A percentile compares a stretch with the other conserved stretches of the same genome.
Evolutionary conservation across 202 grass and related monocot species (phyloP).

Genomic region (Setaria viridis): DNA sequence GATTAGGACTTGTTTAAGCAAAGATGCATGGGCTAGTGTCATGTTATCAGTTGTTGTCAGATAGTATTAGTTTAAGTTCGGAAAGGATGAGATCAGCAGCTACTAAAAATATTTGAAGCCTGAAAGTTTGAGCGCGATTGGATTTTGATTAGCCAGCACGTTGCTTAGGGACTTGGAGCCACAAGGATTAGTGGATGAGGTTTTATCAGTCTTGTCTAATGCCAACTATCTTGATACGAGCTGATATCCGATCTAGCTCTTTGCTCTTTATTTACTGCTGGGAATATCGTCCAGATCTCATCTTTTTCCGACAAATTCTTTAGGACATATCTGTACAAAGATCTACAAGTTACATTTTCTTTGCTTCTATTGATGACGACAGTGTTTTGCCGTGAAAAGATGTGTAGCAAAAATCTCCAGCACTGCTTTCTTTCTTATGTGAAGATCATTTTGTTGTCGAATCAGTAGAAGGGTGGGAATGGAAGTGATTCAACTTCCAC

Average conservation of each 20-base stretch:
- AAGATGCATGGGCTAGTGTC: slow-evolving; percentile 18
- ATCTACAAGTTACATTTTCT: not conserved
- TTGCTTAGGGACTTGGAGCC: slow-evolving; percentile 52
- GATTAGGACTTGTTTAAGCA: not conserved
- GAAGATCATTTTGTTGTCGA: slow-evolving; percentile 6
- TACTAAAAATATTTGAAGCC: slow-evolving; percentile 19
- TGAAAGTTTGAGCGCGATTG: slow-evolving; percentile 18
- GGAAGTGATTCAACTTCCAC: not conserved
- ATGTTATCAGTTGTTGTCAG: slow-evolving; percentile 10
- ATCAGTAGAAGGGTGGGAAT: not conserved
- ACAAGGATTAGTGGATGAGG: slow-evolving; percentile 15
- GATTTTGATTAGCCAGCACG: slow-evolving; percentile 38
- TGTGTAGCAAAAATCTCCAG: not conserved
- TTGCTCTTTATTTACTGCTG: slow-evolving; percentile 31
- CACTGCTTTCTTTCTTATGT: not conserved
- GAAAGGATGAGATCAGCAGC: slow-evolving; percentile 17
- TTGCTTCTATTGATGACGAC: not conserved
- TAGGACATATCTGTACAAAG: slow-evolving; percentile 2
- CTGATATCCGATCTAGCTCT: slow-evolving; percentile 33
- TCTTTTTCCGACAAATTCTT: slow-evolving; percentile 27
- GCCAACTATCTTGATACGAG: slow-evolving; percentile 15
- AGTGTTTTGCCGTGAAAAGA: not conserved
- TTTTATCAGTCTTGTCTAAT: slow-evolving; percentile 20
- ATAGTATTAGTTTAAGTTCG: slow-evolving; percentile 22
- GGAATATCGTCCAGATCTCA: slow-evolving; percentile 10